Evolutionary conservation across 495 filamentous ascomycete species (phyloP).

Genomic region (Bombardia bombarda): DNA sequence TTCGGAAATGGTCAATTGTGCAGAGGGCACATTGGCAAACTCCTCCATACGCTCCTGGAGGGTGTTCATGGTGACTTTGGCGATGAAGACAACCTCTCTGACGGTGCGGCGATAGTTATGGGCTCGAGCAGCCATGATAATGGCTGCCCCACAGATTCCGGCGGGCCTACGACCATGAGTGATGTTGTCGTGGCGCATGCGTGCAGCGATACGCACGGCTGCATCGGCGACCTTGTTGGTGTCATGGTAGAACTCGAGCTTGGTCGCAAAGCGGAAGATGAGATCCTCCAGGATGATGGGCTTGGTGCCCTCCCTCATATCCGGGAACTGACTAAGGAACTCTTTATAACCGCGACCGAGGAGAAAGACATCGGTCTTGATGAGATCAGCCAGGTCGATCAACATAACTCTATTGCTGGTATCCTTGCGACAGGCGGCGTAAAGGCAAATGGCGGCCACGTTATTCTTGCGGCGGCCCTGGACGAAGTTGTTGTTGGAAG

Average conservation of each 20-base stretch:
- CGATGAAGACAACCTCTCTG: slow-evolving; percentile 88
- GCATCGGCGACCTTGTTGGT: slow-evolving; percentile 77
- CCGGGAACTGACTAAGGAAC: slow-evolving; percentile 58
- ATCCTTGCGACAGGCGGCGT: slow-evolving; percentile 69
- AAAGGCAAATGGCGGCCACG: slow-evolving; percentile 79
- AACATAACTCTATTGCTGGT: slow-evolving; percentile 64
- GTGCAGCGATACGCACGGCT: slow-evolving; percentile 73
- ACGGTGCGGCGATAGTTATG: slow-evolving; percentile 92
- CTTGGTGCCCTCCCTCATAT: slow-evolving; percentile 37
- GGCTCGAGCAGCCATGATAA: slow-evolving; percentile 92
- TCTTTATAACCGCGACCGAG: slow-evolving; percentile 77
- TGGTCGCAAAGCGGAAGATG: slow-evolving; percentile 79
- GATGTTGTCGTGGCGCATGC: slow-evolving; percentile 97
- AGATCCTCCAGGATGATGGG: slow-evolving; percentile 74
- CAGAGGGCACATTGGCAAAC: slow-evolving; percentile 74
- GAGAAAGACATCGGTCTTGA: slow-evolving; percentile 85
- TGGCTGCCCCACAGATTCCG: slow-evolving; percentile 86
- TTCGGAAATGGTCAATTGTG: slow-evolving; percentile 74
- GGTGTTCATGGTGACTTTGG: slow-evolving; percentile 87
- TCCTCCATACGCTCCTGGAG: slow-evolving; percentile 84
- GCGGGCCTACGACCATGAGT: slow-evolving; percentile 84
- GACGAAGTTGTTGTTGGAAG: slow-evolving; percentile 70
- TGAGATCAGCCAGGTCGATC: slow-evolving; percentile 87
- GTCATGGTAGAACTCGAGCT: slow-evolving; percentile 76
- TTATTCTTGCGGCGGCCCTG: slow-evolving; percentile 79